Base-by-base conservation (phyloP, 352 stramenopile genomes). In the Pythium myriotylum region DNA sequence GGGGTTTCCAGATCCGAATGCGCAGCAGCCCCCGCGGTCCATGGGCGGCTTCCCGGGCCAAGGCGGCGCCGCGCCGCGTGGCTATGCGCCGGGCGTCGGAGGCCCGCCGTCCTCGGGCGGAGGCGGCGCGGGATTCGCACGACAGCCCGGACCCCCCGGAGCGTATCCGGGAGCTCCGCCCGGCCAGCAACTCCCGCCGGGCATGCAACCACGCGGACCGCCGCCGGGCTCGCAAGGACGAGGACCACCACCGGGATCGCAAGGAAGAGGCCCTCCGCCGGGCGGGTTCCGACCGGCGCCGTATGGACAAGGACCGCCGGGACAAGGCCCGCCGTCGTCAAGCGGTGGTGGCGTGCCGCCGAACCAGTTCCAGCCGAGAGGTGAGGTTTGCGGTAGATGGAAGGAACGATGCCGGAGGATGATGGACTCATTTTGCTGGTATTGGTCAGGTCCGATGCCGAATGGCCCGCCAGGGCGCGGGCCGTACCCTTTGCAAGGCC, bases 321-420 rank as follows among this genome's bases (percentile, higher is more conserved):
- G 20, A 17, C 42, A 22, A 16, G 62, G 62, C 10, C 70, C 61
- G n/a, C 81, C 72, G 7, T 75, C 75, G 9, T 70, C 72, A n/a
- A 70, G 68, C 20, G 67, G 67, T 19, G 49, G 68, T 27, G 10
- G 42, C 55, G 33, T 48, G 7, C 73, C 74, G 12, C 76, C 77
- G 56, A 85, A 76, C 58, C 68, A 84, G 45, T 79, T 74, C 42
- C 54, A 67, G 43, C 71, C 73, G 43, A 59, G 67, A 47, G 71
- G 67, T 76, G 65, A 8, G 40, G 3, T 35, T 10, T 35, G 10
- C 5, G 29, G 29, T n/a, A n/a, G n/a, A n/a, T n/a, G n/a, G n/a
- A n/a, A n/a, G n/a, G n/a, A n/a, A n/a, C n/a, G n/a, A n/a, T n/a
- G n/a, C n/a, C n/a, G n/a, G n/a, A n/a, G n/a, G n/a, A n/a, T n/a